Base-by-base conservation (phyloP, 2,329 filamentous ascomycete genomes). In the Emydomyces testavorans region DNA sequence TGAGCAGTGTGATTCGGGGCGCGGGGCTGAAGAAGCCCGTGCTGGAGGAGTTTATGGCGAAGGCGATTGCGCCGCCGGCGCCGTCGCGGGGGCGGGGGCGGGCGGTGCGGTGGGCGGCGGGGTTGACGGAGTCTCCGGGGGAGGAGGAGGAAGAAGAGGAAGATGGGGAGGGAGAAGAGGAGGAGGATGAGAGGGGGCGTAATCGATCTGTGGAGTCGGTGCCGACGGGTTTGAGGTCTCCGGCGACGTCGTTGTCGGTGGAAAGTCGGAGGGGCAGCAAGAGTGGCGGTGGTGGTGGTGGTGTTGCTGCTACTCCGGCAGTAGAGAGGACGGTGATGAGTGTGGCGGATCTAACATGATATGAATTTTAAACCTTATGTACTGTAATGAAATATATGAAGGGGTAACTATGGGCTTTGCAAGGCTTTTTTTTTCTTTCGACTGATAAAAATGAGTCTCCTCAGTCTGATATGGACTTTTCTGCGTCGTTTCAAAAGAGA, bases 1-100 rank as follows among this genome's bases (percentile, higher is more conserved):
- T 85, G 20, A 82, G 82, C 60, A 76, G 80, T 55, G 71, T 85
- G 15, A 82, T 82, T 0, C 79, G 82, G 59, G 35, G 20, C 7
- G 45, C 26, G 11, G 36, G 36, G 18, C 20, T 40, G 26, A 24
- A 18, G 11, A 86, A 86, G 63, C 82, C 82, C 6, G 74, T 74
- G 20, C 73, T 85, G 44, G 63, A 66, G 31, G 65, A 68, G 50
- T 51, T 67, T 24, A 67, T 68, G 61, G 61, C 62, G 8, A 39
- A 26, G 8, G 40, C 37, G 13, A 34, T 10, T 16, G 11, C 34
- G 34, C 38, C 45, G 11, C 38, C 35, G 23, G n/a, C 18, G 10
- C 20, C 6, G 34, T 8, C 34, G 18, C 15, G 34, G 11, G 2
- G 34, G 41, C 16, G 8, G 5, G 28, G 26, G 13, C 4, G 7